Conservation (phyloP, 345 rosid genomes). For the Eucalyptus guilfoylei region DNA sequence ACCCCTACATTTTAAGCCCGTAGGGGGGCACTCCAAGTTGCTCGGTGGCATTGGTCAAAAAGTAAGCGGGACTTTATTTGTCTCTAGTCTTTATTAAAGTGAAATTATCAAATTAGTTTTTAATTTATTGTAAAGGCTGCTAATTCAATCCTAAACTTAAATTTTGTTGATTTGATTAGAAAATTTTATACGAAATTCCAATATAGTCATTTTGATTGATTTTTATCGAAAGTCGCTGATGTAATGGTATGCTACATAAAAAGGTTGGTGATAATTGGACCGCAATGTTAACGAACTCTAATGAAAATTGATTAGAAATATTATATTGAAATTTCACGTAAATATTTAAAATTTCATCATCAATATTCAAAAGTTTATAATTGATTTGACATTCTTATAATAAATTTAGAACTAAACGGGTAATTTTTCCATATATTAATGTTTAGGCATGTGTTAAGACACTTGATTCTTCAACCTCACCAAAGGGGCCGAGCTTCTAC, state of each 20-base stretch:
- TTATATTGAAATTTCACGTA: rapidly evolving
- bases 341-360: rapidly evolving
- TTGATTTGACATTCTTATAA: no score
- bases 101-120: not conserved
- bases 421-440: no score
- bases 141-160: not conserved
- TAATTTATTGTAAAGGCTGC: not conserved
- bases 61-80: not conserved
- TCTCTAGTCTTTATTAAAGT: not conserved
- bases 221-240: rapidly evolving
- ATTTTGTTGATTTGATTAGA: not conserved
- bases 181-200: rapidly evolving
- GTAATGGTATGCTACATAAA: not conserved
- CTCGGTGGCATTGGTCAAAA: not conserved
- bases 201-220: rapidly evolving
- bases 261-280: rapidly evolving
- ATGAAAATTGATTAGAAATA: not conserved
- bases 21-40: no score
- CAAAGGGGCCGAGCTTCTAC: no score
- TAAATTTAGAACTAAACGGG: no score
- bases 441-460: not conserved
- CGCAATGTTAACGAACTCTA: rapidly evolving
- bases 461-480: no score
- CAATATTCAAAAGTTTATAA: no score
- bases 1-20: no score